Evolutionary conservation across 345 rosid species (phyloP).

Genomic region (Syzygium aqueum): DNA sequence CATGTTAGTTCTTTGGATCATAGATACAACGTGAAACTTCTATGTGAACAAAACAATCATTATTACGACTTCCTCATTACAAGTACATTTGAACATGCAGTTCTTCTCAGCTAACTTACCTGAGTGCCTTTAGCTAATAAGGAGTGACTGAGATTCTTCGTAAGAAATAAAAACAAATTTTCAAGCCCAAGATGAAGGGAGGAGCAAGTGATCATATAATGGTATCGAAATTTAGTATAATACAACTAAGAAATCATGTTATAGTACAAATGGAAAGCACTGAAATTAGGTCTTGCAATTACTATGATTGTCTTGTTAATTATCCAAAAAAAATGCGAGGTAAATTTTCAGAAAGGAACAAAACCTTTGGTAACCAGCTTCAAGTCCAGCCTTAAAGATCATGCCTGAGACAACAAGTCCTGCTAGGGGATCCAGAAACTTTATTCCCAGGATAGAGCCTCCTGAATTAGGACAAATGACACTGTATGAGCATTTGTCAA

Average conservation of each 20-base stretch:
- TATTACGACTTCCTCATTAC: background rate
- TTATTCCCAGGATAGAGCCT: constrained; percentile 82
- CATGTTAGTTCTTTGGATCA: background rate
- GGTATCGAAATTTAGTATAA: background rate
- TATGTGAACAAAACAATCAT: background rate
- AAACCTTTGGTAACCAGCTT: constrained; percentile 87
- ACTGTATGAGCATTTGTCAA: background rate
- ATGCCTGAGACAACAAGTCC: constrained; percentile 85
- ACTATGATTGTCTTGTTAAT: background rate
- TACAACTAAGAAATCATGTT: background rate
- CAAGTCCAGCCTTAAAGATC: constrained; percentile 74
- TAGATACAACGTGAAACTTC: background rate
- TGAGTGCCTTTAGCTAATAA: background rate
- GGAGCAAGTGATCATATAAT: background rate
- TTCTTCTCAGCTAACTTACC: background rate
- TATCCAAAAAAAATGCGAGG: background rate
- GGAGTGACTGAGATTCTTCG: background rate
- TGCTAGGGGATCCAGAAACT: constrained; percentile 86
- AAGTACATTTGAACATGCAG: background rate
- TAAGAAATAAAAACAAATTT: background rate
- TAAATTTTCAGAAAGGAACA: background rate
- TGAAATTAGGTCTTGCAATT: background rate
- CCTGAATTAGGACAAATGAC: constrained; percentile 28
- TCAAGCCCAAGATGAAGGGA: background rate
- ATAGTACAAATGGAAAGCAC: background rate